These are phyloP conservation scores for Globisporangium acanthophoron DNA, from an alignment of 352 stramenopile species.

Conservation along the genomic window DNA sequence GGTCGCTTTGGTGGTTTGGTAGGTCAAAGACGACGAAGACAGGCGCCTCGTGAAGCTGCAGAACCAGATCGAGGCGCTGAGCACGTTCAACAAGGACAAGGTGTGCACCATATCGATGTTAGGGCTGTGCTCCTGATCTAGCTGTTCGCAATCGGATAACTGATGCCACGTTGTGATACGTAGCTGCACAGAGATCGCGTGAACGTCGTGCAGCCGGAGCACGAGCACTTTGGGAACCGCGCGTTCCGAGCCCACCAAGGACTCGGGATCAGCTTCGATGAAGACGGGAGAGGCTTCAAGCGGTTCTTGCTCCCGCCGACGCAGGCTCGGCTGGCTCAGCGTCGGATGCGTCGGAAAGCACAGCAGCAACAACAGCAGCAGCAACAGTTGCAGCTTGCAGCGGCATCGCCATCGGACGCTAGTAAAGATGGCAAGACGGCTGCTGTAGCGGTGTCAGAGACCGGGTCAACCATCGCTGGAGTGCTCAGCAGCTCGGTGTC, in stretches of 20 bases:
- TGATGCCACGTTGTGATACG: neutral
- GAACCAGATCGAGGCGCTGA: slow-evolving; percentile 87
- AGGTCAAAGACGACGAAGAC: slow-evolving; percentile 93
- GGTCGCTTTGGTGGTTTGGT: neutral
- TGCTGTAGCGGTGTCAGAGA: neutral
- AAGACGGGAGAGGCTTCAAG: slow-evolving; percentile 34
- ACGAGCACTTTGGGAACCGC: slow-evolving; percentile 41
- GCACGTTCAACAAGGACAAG: slow-evolving; percentile 77
- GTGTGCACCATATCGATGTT: slow-evolving; percentile 17
- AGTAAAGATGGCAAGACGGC: slow-evolving; percentile 19
- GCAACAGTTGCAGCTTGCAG: slow-evolving; percentile 13
- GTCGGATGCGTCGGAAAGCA: slow-evolving; percentile 31
- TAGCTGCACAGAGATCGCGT: slow-evolving; percentile 63
- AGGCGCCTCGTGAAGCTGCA: slow-evolving; percentile 91
- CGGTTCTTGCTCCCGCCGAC: slow-evolving; percentile 29
- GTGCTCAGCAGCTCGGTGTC: neutral
- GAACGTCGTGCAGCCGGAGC: slow-evolving; percentile 54
- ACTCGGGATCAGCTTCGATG: slow-evolving; percentile 24
- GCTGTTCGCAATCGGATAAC: neutral
- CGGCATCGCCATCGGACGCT: slow-evolving; percentile 2
- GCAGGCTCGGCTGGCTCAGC: slow-evolving; percentile 22
- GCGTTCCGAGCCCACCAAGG: slow-evolving; percentile 24
- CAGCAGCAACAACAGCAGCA: slow-evolving; percentile 17
- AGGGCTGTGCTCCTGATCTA: neutral
- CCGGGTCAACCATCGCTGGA: neutral